These are phyloP conservation scores for Saccharomycopsis amapae DNA, from an alignment of 805 yeast species.

Conservation along the genomic window DNA sequence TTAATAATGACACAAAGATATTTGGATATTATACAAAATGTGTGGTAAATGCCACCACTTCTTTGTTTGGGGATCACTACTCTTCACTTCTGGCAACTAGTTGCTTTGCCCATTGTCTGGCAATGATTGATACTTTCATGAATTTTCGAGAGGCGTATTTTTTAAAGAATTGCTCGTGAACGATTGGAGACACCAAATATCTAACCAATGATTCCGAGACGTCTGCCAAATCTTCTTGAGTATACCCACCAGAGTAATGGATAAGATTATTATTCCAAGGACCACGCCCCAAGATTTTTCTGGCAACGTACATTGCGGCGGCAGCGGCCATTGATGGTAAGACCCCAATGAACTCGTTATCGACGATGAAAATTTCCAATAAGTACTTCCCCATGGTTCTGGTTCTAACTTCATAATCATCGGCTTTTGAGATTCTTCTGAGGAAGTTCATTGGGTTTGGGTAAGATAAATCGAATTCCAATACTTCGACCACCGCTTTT, in stretches of 20 bases:
- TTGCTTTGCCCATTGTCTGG: slow-evolving; percentile 78
- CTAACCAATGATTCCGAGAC: slow-evolving; percentile 69
- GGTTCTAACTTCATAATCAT: slow-evolving; percentile 76
- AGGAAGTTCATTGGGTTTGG: slow-evolving; percentile 89
- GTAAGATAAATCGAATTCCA: slow-evolving; percentile 69
- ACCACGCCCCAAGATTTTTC: slow-evolving; percentile 59
- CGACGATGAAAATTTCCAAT: slow-evolving; percentile 70
- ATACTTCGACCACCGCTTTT: slow-evolving; percentile 61
- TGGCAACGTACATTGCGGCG: slow-evolving; percentile 76
- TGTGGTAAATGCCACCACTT: no score
- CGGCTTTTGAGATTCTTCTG: slow-evolving; percentile 84
- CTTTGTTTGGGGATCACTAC: not conserved
- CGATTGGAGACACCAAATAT: slow-evolving; percentile 71
- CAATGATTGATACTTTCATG: slow-evolving; percentile 74
- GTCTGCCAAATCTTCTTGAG: slow-evolving; percentile 62
- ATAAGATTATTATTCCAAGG: slow-evolving; percentile 84
- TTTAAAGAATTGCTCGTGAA: slow-evolving; percentile 87
- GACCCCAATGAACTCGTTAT: slow-evolving; percentile 62
- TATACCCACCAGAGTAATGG: slow-evolving; percentile 88
- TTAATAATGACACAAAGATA: no score
- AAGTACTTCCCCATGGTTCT: slow-evolving; percentile 82
- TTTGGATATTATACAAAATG: no score
- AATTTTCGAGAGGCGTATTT: slow-evolving; percentile 87
- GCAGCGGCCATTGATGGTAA: slow-evolving; percentile 81
- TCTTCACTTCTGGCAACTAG: slow-evolving; percentile 33